A percentile compares a stretch with the other conserved stretches of the same genome.
These are phyloP conservation scores for Paraphaeosphaeria sporulosa DNA, from an alignment of 2,329 filamentous ascomycete genomes.

Conservation along the genomic window DNA sequence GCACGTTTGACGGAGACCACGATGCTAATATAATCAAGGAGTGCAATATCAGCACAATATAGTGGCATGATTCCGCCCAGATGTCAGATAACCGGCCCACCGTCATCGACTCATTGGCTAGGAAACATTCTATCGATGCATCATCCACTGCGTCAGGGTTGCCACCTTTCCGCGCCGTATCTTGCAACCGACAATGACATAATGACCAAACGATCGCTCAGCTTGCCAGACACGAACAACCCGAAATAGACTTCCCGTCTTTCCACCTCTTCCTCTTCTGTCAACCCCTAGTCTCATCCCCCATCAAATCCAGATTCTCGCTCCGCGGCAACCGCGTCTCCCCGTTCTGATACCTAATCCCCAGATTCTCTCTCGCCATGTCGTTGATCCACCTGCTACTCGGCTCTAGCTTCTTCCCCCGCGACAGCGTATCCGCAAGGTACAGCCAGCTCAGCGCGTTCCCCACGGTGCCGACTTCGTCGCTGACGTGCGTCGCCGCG, in stretches of 20 bases:
- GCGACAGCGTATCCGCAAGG: slow-evolving; percentile 71
- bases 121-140: neutral
- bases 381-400: slow-evolving; percentile 76
- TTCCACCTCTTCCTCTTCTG: neutral
- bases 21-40: neutral
- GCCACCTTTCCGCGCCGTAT: neutral
- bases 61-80: too few species aligned
- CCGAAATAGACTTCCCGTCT: neutral
- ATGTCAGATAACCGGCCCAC: neutral
- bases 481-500: slow-evolving; percentile 72
- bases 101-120: neutral
- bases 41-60: neutral
- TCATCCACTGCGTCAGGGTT: neutral
- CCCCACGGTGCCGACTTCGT: slow-evolving; percentile 83
- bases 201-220: neutral
- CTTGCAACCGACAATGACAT: neutral
- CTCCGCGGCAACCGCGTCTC: slow-evolving; percentile 68
- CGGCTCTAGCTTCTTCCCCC: slow-evolving; percentile 65
- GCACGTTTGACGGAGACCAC: neutral
- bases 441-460: slow-evolving; percentile 81
- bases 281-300: neutral
- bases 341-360: slow-evolving; percentile 62
- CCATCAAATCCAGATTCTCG: slow-evolving; percentile 20
- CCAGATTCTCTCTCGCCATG: slow-evolving; percentile 72
- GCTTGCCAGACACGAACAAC: neutral